Conservation (phyloP, 192 early-diverging fungal species). For the Rhizoclosmatium sp. region DNA sequence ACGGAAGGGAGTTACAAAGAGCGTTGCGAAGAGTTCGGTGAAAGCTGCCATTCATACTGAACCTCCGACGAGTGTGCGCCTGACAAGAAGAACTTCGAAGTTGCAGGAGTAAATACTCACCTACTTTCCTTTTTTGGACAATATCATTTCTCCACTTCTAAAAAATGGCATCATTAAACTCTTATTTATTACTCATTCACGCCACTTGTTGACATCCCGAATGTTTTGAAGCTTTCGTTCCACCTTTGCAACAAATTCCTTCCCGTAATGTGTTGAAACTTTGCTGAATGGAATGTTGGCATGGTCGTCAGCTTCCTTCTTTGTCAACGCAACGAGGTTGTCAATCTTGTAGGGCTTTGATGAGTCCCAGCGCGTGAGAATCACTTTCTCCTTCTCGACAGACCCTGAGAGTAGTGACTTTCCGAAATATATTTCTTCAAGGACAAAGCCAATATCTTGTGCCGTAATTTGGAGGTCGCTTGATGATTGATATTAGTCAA, state of each 20-base stretch:
- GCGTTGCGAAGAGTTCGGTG: not conserved
- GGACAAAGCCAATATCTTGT: slow-evolving; percentile 82
- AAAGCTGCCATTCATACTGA: not conserved
- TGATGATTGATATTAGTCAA: not conserved
- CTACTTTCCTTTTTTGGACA: not conserved
- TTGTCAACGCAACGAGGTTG: slow-evolving; percentile 89
- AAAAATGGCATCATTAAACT: not conserved
- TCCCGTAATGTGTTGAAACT: slow-evolving; percentile 59
- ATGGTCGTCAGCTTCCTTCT: slow-evolving; percentile 75
- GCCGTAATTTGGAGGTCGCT: slow-evolving; percentile 53
- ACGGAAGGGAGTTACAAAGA: not conserved
- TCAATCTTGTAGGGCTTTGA: slow-evolving; percentile 67
- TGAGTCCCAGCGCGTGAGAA: slow-evolving; percentile 81
- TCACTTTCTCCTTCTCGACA: slow-evolving; percentile 68
- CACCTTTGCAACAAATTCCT: slow-evolving; percentile 61
- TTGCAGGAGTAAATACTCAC: not conserved
- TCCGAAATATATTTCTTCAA: slow-evolving; percentile 77
- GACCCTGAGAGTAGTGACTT: slow-evolving; percentile 78
- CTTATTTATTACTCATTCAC: slow-evolving; percentile 3
- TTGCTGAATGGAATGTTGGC: slow-evolving; percentile 55
- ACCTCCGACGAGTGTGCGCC: not conserved
- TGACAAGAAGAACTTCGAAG: not conserved
- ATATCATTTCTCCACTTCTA: not conserved
- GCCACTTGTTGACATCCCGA: slow-evolving; percentile 35
- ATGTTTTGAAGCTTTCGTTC: slow-evolving; percentile 59